Evolutionary conservation across 345 rosid species (phyloP).

Genomic region (Diplotaxis tenuifolia): DNA sequence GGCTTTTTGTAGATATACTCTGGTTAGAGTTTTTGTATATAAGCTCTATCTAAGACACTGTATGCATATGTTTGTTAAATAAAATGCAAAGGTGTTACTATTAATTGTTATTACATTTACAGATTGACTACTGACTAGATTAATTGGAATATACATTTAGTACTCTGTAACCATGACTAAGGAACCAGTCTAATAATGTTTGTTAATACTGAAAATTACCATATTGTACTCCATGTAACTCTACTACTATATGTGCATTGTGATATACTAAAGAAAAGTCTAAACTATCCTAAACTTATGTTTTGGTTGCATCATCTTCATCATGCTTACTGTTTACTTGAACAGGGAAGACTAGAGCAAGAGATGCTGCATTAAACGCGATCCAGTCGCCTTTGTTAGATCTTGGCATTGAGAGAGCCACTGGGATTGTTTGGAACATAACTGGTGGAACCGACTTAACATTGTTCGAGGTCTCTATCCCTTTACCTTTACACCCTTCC

Average conservation of each 20-base stretch:
- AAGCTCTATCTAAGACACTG: background rate
- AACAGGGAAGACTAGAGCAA: conserved; percentile 89
- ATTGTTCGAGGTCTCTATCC: conserved; percentile 77
- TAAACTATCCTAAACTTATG: background rate
- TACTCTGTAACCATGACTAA: background rate
- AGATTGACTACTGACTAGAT: background rate
- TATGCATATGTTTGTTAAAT: background rate
- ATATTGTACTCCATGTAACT: background rate
- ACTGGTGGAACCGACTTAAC: conserved; percentile 95
- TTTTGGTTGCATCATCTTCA: background rate
- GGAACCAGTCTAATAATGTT: background rate
- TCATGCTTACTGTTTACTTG: background rate
- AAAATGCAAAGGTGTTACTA: background rate
- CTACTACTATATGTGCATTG: background rate
- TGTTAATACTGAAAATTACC: background rate
- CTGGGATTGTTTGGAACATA: conserved; percentile 98
- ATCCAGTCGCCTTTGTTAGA: conserved; percentile 95
- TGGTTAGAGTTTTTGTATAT: too few species aligned
- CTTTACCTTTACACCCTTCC: background rate
- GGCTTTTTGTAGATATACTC: too few species aligned
- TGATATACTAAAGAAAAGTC: background rate
- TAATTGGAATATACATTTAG: background rate
- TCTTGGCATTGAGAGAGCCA: conserved; percentile 97
- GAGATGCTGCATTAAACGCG: conserved; percentile 98
- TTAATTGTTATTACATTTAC: background rate